Evolutionary conservation across 305 asterid genomes (phyloP).

Genomic region (Fraxinus sp.): DNA sequence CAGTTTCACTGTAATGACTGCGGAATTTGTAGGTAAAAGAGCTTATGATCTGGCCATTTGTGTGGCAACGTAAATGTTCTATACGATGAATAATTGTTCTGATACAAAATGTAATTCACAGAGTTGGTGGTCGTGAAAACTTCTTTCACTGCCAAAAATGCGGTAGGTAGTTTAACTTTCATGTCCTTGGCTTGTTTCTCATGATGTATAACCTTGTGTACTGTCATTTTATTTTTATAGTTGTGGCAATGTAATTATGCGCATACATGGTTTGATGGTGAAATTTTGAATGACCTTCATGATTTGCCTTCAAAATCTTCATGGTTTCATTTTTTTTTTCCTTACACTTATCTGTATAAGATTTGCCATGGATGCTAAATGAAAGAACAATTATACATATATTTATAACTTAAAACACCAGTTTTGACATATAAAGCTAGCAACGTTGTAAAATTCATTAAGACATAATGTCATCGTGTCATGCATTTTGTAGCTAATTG

Average conservation of each 20-base stretch:
- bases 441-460: not conserved
- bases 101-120: conserved; percentile 36
- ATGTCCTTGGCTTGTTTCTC: conserved; percentile 6
- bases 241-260: not conserved
- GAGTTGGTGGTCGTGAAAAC: conserved; percentile 89
- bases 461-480: not conserved
- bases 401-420: not conserved
- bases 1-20: conserved; percentile 92
- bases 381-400: not conserved
- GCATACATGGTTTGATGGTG: not conserved
- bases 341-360: not conserved
- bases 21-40: conserved; percentile 86
- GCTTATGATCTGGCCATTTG: conserved; percentile 1
- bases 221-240: not conserved
- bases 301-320: conserved; percentile 2
- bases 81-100: conserved; percentile 11
- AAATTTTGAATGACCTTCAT: conserved; percentile 7
- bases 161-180: conserved; percentile 44
- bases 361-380: not conserved
- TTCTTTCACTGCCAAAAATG: conserved; percentile 89
- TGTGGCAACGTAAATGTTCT: not conserved
- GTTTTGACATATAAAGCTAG: not conserved
- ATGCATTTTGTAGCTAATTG: conserved; percentile 3
- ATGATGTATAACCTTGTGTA: conserved; percentile 14
- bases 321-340: not conserved